These are phyloP conservation scores for Acanthamoeba royreba DNA, from an alignment of 208 protist genomes.

Conservation along the genomic window DNA sequence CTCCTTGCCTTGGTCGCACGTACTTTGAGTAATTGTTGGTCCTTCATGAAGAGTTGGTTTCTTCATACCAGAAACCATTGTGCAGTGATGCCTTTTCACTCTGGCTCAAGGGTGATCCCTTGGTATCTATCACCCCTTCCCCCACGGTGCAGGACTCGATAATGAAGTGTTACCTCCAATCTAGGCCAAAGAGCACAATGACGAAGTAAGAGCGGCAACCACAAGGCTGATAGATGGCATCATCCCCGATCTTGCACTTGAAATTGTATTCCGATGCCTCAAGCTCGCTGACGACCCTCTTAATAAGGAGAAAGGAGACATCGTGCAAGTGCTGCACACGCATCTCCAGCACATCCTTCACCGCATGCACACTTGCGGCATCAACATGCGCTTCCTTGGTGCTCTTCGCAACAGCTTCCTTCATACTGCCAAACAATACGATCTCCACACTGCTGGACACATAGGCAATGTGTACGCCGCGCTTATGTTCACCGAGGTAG, in stretches of 20 bases:
- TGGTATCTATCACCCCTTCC: not conserved
- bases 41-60: not conserved
- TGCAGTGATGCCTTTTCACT: constrained; percentile 21
- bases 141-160: not conserved
- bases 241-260: constrained; percentile 6
- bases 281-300: not conserved
- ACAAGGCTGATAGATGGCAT: constrained; percentile 7
- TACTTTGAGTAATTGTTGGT: not conserved
- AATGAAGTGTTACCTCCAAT: not conserved
- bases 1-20: too few relatives aligned
- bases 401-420: not conserved
- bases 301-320: not conserved
- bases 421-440: not conserved
- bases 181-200: constrained; percentile 30
- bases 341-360: not conserved
- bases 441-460: not conserved
- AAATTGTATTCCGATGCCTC: constrained; percentile 15
- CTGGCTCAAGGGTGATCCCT: not conserved
- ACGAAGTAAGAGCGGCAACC: not conserved
- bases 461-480: not conserved
- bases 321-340: not conserved
- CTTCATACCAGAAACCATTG: not conserved
- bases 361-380: constrained; percentile 30
- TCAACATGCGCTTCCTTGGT: constrained; percentile 41
- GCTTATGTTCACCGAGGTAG: constrained; percentile 25